Evolutionary conservation across 2,329 filamentous ascomycete species (phyloP).

Genomic region (Neurospora sp.): DNA sequence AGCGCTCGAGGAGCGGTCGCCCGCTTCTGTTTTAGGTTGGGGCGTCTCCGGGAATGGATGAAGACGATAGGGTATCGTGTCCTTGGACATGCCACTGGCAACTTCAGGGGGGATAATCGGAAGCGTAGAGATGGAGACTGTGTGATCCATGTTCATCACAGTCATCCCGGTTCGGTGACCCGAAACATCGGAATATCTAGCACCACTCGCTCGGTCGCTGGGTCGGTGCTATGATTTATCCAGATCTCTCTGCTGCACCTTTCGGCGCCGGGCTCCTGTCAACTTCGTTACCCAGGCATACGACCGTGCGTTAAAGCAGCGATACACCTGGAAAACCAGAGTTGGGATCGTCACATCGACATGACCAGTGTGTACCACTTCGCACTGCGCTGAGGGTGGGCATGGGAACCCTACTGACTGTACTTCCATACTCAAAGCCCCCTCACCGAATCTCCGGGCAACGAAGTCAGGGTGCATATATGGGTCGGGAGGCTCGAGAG

Average conservation of each 20-base stretch:
- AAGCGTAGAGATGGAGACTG: not conserved
- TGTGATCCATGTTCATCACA: not conserved
- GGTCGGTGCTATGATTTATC: not conserved
- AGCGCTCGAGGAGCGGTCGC: not conserved
- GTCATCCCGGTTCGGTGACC: not conserved
- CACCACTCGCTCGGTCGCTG: not conserved
- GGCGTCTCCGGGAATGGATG: not conserved
- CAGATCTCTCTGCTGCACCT: not conserved
- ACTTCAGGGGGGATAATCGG: not conserved
- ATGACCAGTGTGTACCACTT: not conserved
- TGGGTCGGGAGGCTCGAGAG: not conserved
- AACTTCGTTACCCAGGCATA: not conserved
- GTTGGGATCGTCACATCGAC: not conserved
- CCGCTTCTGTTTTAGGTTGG: not conserved
- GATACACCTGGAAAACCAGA: not conserved
- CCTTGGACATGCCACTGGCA: not conserved
- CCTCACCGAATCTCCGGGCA: not conserved
- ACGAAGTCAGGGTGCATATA: not conserved
- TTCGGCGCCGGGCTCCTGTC: not conserved
- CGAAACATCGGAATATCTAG: not conserved
- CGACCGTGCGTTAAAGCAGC: not conserved
- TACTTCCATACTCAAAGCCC: not conserved
- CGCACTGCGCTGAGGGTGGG: not conserved
- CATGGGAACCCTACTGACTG: not conserved
- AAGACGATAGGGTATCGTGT: not conserved